Evolutionary conservation across 768 basidiomycete species (phyloP).

Genomic region (Calocybe gangraenosa): DNA sequence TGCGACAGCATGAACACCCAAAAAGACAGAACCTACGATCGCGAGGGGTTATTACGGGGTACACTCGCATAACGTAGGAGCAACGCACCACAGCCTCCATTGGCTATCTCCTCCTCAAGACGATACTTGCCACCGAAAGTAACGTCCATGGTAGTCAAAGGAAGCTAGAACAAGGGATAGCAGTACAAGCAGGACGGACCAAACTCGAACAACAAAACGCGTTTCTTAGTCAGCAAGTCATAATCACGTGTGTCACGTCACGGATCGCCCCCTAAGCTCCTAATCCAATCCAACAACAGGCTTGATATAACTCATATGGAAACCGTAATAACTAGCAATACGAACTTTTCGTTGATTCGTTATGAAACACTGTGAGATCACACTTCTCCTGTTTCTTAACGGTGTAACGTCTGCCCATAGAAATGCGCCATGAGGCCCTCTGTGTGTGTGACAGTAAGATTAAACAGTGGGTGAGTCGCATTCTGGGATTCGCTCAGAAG

Average conservation of each 20-base stretch:
- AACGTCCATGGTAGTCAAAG: slow-evolving; percentile 25
- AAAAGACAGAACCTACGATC: slow-evolving; percentile 63
- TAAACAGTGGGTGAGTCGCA: slow-evolving; percentile 77
- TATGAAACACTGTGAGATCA: no score
- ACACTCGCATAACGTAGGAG: slow-evolving; percentile 1
- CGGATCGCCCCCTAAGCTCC: no score
- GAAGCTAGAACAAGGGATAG: background rate
- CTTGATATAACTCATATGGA: no score
- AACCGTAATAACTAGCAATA: no score
- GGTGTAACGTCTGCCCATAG: slow-evolving; percentile 52
- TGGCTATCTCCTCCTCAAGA: slow-evolving; percentile 76
- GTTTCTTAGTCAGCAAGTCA: slow-evolving; percentile 21
- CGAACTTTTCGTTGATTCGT: no score
- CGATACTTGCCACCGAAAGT: slow-evolving; percentile 75
- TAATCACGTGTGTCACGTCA: no score
- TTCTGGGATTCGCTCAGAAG: slow-evolving; percentile 43
- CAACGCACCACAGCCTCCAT: slow-evolving; percentile 69
- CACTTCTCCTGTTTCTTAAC: slow-evolving; percentile 2
- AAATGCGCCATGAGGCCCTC: slow-evolving; percentile 69
- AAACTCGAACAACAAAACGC: slow-evolving; percentile 12
- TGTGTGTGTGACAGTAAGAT: slow-evolving; percentile 65
- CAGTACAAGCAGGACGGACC: background rate
- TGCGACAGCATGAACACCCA: slow-evolving; percentile 75
- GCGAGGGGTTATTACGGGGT: slow-evolving; percentile 9
- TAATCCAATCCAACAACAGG: no score